These are phyloP conservation scores for Pyricularia sp. DNA, from an alignment of 2,329 filamentous ascomycete species.

Conservation along the genomic window DNA sequence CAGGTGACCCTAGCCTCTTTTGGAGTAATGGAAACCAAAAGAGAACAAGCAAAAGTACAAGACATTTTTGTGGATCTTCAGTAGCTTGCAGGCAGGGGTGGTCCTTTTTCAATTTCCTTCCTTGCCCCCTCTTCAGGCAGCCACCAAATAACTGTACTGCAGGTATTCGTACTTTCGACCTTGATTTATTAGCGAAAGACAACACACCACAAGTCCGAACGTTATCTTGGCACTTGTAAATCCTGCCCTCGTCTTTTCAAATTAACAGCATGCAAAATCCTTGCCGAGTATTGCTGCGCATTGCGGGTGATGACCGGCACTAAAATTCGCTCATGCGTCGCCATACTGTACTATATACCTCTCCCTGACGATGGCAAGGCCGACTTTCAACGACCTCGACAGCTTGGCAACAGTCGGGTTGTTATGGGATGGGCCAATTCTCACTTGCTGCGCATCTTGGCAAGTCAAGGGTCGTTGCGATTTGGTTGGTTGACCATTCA, in stretches of 20 bases:
- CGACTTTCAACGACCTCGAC: too few relatives aligned
- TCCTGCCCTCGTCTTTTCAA: not conserved
- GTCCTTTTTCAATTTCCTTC: not conserved
- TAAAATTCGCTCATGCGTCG: too few relatives aligned
- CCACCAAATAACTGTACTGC: not conserved
- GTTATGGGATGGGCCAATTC: too few relatives aligned
- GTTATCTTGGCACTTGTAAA: too few relatives aligned
- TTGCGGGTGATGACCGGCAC: too few relatives aligned
- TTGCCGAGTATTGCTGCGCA: too few relatives aligned
- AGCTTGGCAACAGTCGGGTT: too few relatives aligned
- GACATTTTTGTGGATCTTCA: not conserved
- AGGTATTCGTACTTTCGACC: too few relatives aligned
- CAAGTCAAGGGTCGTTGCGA: not conserved
- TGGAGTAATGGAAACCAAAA: not conserved
- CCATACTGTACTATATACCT: too few relatives aligned
- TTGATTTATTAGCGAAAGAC: not conserved
- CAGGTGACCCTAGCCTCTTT: not conserved
- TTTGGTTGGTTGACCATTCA: not conserved
- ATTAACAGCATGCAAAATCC: not conserved
- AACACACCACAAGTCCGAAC: not conserved
- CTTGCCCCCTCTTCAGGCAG: not conserved
- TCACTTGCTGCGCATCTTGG: not conserved
- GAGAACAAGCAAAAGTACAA: not conserved
- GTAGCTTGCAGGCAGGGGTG: not conserved
- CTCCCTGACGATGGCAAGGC: too few relatives aligned